Evolutionary conservation across 495 filamentous ascomycete species (phyloP), one percentile per base, ranked within the genome.

Genomic region (Sabuloglossum arenarium): DNA sequence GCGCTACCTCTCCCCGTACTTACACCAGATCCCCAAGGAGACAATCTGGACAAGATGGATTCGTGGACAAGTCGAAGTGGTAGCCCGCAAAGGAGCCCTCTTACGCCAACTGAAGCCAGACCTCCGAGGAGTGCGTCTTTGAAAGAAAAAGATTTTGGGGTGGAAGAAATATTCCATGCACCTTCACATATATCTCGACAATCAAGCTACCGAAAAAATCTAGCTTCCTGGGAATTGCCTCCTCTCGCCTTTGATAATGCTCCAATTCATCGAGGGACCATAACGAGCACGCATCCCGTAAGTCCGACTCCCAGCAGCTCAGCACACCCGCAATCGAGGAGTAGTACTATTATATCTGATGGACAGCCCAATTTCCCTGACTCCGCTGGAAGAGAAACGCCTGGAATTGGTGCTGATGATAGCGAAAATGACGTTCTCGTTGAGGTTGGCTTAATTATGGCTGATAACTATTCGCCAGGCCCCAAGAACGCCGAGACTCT

Each of bases 221-320:
- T 75, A 52, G 66, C 73, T 47, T 70, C 73, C 10, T 76, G 75
- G 70, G 75, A 77, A 54, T 60, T 77, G 32, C 74, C 79, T 28
- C 70, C 70, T 25, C 65, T 75, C 14, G 63, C 69, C 24, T 69
- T 69, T 43, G 67, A 69, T 16, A 60, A 61, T 9, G 45, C 56
- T 21, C 47, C 60, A 28, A 53, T 58, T 27, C 60, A 60, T 27
- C 65, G 61, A 14, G 58, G 62, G 9, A 61, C 63, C 1, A 54
- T 39, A 5, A 25, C 53, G 16, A 54, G 53, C 16, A 31, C 37
- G n/a, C 5, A 27, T 29, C 47, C 47, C 1, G 12, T 19, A 51
- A 51, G 47, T 19, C 47, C 47, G 14, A 29, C 47, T 1, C 25
- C 25, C 5, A 51, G 47, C 25, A 51, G 12, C 47, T 51, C 28